phyloP scores from a whole-genome alignment of 257 asterid genomes.

The Solanum neorickii region DNA sequence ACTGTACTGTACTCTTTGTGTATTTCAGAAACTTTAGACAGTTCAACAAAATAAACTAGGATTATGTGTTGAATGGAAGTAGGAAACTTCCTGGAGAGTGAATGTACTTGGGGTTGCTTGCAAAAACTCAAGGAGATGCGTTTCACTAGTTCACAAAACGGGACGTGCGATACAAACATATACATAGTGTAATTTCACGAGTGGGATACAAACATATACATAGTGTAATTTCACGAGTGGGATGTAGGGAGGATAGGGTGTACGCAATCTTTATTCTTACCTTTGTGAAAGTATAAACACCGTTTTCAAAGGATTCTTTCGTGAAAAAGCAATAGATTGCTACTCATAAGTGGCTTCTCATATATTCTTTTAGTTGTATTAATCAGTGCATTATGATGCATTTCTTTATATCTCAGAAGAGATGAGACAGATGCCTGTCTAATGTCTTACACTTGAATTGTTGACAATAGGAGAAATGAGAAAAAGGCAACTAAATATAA shows the following conservation, averaged over 20 bases:
- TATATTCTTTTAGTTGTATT: background rate
- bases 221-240: background rate
- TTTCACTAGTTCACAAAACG: background rate
- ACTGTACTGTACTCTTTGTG: background rate
- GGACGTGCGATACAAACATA: background rate
- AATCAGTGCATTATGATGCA: background rate
- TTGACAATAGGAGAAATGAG: background rate
- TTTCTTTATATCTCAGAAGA: background rate
- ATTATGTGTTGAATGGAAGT: background rate
- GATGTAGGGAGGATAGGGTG: background rate
- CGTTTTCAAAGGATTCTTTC: background rate
- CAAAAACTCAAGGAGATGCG: background rate
- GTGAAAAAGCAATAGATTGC: background rate
- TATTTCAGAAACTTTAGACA: background rate
- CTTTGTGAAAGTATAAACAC: background rate
- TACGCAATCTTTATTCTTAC: background rate
- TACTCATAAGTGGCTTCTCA: background rate
- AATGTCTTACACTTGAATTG: background rate
- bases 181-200: background rate
- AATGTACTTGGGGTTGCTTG: background rate
- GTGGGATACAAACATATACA: background rate
- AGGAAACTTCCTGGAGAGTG: background rate
- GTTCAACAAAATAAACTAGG: background rate
- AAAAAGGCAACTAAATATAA: background rate
- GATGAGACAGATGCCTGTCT: background rate